These are phyloP conservation scores for Blastomyces silverae DNA, from an alignment of 2,329 filamentous ascomycete species.

Conservation along the genomic window DNA sequence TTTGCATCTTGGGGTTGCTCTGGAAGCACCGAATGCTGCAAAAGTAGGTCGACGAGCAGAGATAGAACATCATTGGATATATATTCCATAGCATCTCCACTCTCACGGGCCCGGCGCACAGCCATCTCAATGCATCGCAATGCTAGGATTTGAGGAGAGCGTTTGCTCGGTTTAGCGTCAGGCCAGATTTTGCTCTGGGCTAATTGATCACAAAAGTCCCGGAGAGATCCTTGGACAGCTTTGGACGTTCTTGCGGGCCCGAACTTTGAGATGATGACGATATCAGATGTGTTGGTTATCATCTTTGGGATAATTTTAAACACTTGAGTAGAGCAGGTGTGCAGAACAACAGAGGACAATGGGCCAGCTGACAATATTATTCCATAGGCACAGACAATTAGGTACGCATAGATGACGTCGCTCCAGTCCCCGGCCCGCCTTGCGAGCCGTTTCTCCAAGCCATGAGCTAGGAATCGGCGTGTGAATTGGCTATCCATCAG, in stretches of 20 bases:
- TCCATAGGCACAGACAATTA: slow-evolving; percentile 32
- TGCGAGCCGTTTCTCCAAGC: slow-evolving; percentile 62
- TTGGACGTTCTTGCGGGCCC: slow-evolving; percentile 28
- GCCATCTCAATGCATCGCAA: slow-evolving; percentile 32
- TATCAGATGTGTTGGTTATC: slow-evolving; percentile 28
- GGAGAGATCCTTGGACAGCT: slow-evolving; percentile 28
- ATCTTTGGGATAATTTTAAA: slow-evolving; percentile 27
- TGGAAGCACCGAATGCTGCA: slow-evolving; percentile 21
- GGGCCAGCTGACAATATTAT: slow-evolving; percentile 28
- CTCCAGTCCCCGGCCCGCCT: slow-evolving; percentile 53
- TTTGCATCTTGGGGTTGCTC: slow-evolving; percentile 14
- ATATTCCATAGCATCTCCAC: slow-evolving; percentile 26
- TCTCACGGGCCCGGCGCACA: slow-evolving; percentile 31
- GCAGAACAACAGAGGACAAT: slow-evolving; percentile 28
- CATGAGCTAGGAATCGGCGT: slow-evolving; percentile 62
- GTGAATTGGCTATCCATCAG: slow-evolving; percentile 40
- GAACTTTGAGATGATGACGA: slow-evolving; percentile 25
- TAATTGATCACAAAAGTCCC: slow-evolving; percentile 25
- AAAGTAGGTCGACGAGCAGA: slow-evolving; percentile 29
- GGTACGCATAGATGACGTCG: slow-evolving; percentile 42
- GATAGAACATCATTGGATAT: slow-evolving; percentile 28
- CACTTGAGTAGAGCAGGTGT: slow-evolving; percentile 31
- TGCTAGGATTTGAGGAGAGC: slow-evolving; percentile 32
- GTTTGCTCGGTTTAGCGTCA: slow-evolving; percentile 19
- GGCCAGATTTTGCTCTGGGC: slow-evolving; percentile 26